A percentile compares a stretch with the other conserved stretches of the same genome.
Conservation (phyloP, 306 rosid species). For the Leucaena leucocephala region DNA sequence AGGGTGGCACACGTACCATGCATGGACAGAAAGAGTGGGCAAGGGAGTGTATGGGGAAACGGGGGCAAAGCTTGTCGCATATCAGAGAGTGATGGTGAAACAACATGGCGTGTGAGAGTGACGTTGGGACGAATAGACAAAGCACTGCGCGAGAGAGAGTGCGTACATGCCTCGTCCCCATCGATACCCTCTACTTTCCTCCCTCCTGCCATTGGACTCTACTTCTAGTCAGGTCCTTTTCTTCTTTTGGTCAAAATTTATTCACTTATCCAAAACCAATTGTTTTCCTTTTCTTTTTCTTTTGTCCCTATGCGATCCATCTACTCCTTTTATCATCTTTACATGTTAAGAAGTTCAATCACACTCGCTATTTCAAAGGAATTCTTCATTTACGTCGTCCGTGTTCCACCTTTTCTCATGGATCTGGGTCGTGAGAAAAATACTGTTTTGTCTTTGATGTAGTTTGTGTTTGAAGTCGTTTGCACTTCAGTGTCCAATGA, state of each 20-base stretch:
- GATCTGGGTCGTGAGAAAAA: too few species aligned
- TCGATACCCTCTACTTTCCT: neutral
- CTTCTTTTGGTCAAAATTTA: neutral
- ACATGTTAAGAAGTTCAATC: too few species aligned
- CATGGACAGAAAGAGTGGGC: neutral
- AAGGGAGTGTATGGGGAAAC: neutral
- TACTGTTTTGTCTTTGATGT: too few species aligned
- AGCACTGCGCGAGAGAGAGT: neutral
- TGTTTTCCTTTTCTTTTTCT: too few species aligned
- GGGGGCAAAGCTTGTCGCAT: constrained; percentile 7
- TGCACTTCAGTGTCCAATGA: too few species aligned
- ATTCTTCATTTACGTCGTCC: too few species aligned
- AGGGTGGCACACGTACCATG: neutral
- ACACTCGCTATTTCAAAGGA: too few species aligned
- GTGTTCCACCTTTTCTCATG: too few species aligned
- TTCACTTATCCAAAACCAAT: neutral
- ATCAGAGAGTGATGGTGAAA: neutral
- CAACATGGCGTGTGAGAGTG: constrained; percentile 14
- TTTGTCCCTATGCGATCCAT: too few species aligned
- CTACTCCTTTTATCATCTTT: too few species aligned
- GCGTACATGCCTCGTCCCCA: neutral
- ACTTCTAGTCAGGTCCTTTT: neutral
- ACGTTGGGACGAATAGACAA: neutral
- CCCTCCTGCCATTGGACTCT: neutral
- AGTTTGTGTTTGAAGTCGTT: too few species aligned